Evolutionary conservation across 768 basidiomycete species (phyloP).

Genomic region (Crassisporium funariophilum): DNA sequence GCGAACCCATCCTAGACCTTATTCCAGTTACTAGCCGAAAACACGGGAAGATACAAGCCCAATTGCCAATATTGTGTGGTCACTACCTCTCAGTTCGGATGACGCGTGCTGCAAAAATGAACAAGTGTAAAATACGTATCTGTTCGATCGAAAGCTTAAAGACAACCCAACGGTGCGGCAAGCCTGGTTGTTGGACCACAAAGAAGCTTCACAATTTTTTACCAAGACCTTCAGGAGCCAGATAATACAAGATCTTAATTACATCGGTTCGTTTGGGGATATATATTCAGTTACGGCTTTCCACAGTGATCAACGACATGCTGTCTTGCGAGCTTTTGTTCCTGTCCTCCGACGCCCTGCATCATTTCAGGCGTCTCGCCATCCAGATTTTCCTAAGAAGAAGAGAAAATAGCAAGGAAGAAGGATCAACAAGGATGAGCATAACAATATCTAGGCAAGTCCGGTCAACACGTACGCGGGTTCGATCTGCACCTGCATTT

Average conservation of each 20-base stretch:
- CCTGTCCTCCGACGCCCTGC: conserved; percentile 86
- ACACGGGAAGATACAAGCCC: no score
- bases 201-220: neutral
- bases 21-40: no score
- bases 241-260: conserved; percentile 1
- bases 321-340: conserved; percentile 77
- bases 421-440: conserved; percentile 7
- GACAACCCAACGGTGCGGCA: no score
- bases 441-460: conserved; percentile 3
- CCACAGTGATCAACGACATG: conserved; percentile 81
- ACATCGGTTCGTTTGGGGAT: neutral
- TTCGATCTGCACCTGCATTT: conserved; percentile 93
- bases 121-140: neutral
- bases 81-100: no score
- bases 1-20: no score
- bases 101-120: neutral
- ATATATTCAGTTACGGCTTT: conserved; percentile 31
- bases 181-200: neutral
- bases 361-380: conserved; percentile 86
- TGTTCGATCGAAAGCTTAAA: neutral
- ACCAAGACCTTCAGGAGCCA: neutral
- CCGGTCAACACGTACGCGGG: conserved; percentile 58
- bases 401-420: conserved; percentile 15
- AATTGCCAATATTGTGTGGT: no score
- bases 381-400: conserved; percentile 75